Base-by-base conservation (phyloP, 2,329 filamentous ascomycete species). In the Pseudogymnoascus sp. region DNA sequence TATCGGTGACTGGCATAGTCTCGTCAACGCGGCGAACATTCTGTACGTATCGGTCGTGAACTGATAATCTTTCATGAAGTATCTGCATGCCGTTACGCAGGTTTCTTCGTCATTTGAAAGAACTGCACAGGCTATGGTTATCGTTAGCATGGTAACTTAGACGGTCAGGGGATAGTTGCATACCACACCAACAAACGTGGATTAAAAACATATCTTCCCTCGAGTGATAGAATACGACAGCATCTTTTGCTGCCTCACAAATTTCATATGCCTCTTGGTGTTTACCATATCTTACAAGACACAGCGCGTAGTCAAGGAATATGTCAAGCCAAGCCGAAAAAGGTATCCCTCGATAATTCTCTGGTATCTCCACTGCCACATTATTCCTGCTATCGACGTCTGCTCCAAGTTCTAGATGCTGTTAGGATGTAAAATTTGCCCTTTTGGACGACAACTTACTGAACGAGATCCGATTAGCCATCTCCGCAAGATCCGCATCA, bases 241-340 rank as follows among this genome's bases (percentile, higher is more conserved):
- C 90, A 68, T 90, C 85, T 56, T 85, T 80, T 1, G 89, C 90
- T 5, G 88, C 84, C 63, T 91, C 84, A 65, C 95, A 86, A 6
- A 90, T 83, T 57, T 86, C 83, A 71, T 96, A 96, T 57, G 90
- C 86, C 63, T 90, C 85, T 39, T 85, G 79, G 12, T 81, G 77
- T 55, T 87, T 82, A 33, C 85, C 85, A 18, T 79, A 75, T 39
- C 83, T 81, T 6, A 91, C 88, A 30, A 94, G 80, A 4, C 86
- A 79, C 55, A 96, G 79, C 2, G 91, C 88, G 70, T 95, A 95
- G 68, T 94, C 89, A 34, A 95, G 80, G 70, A 99, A 96, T 0
- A 96, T 79, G 65, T 95, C 89, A 2, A 96, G 80, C 94, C 94
- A 99, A 52, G 84, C 81, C 61, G 85, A 79, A 69, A 97, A 96